Evolutionary conservation across 2,329 filamentous ascomycete species (phyloP).

Genomic region (Ceratocystis harringtonii): DNA sequence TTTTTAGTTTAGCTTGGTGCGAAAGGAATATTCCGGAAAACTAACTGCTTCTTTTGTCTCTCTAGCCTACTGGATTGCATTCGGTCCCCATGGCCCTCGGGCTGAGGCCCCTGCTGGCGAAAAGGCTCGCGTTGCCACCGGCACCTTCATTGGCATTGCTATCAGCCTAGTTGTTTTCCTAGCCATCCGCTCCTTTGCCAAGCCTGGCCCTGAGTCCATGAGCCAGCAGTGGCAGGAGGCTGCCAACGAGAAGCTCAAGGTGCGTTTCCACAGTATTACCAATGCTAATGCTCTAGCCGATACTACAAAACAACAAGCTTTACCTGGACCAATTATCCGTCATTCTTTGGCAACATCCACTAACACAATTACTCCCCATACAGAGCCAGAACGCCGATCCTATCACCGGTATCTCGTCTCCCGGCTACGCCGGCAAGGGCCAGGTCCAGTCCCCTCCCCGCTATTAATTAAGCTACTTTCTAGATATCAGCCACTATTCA

Average conservation of each 20-base stretch:
- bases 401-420: conserved; percentile 66
- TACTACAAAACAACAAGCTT: too few relatives aligned
- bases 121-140: conserved; percentile 60
- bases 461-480: conserved; percentile 25
- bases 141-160: conserved; percentile 53
- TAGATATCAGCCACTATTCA: conserved; percentile 14
- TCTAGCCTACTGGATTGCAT: conserved; percentile 96
- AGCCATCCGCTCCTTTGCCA: conserved; percentile 54
- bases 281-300: neutral
- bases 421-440: conserved; percentile 64
- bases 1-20: neutral
- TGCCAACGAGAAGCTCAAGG: conserved; percentile 85
- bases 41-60: neutral
- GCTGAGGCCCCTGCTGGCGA: conserved; percentile 71
- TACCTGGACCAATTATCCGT: too few relatives aligned
- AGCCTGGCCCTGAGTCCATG: conserved; percentile 69
- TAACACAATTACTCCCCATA: conserved; percentile 19
- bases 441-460: conserved; percentile 56
- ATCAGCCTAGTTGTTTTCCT: conserved; percentile 58
- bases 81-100: conserved; percentile 89
- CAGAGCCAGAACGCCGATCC: conserved; percentile 76
- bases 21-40: neutral
- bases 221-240: conserved; percentile 94
- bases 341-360: neutral
- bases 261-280: conserved; percentile 30